Evolutionary conservation across 2,329 filamentous ascomycete genomes (phyloP), one percentile per base, ranked within the genome.

Genomic region (Curvularia sp.): DNA sequence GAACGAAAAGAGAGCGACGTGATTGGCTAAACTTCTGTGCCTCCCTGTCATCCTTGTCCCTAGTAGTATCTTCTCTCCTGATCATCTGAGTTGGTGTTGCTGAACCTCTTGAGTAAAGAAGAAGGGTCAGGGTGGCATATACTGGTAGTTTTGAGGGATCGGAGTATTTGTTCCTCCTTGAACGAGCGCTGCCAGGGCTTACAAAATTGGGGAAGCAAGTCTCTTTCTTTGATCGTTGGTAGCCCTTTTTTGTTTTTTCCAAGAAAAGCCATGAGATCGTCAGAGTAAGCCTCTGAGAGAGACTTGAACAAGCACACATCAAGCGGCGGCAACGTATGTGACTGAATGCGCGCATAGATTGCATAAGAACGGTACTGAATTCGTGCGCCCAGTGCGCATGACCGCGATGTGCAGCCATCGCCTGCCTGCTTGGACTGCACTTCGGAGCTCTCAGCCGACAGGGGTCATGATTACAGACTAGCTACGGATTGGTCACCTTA

Each of bases 341-440:
- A 41, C 38, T 41, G 38, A 20, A 20, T 41, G 38, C 38, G 38
- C 18, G 38, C 38, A 41, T 41, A 20, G n/a, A 41, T 18, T 41
- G 38, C 38, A 41, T 41, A 20, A 20, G 38, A 41, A 41, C 18
- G 38, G 38, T 20, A 41, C 38, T 41, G 38, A 41, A 41, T 41
- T 41, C 38, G 38, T 41, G 38, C 38, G 38, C 38, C 38, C 38
- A 41, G 38, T 41, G 38, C 38, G 38, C 38, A 41, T 20, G 38
- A 41, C 38, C n/a, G 38, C 38, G 38, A 41, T 41, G 38, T 41
- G 38, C 38, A 41, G 38, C 38, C 38, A 41, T 41, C 38, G 38
- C 38, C 38, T 41, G 13, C 38, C 38, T 41, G 38, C 38, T 41
- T 41, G 38, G 38, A 41, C 38, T 41, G 38, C 38, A 41, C 38